Evolutionary conservation across 257 asterid genomes (phyloP).

Genomic region (Solanum bulbocastanum): DNA sequence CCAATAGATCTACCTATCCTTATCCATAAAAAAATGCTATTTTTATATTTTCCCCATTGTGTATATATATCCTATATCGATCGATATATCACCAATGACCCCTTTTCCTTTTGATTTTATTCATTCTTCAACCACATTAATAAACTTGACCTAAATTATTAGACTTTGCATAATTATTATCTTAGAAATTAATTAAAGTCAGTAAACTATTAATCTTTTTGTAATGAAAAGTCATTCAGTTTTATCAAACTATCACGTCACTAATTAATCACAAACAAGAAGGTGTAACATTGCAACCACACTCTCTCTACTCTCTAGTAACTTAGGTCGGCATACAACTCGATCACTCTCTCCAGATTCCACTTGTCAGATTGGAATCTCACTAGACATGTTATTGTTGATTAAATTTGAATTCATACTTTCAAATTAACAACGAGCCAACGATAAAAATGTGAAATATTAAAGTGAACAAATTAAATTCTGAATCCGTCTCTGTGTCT

Average conservation of each 20-base stretch:
- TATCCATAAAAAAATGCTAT: neutral
- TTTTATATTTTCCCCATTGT: neutral
- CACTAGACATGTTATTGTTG: neutral
- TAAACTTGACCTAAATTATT: neutral
- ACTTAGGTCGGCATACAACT: neutral
- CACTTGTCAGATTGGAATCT: neutral
- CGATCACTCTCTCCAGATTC: neutral
- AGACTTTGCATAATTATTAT: neutral
- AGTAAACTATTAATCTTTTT: neutral
- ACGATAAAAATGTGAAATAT: neutral
- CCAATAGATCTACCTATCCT: neutral
- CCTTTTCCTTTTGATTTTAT: neutral
- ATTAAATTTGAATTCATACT: neutral
- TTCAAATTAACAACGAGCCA: neutral
- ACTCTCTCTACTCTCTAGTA: neutral
- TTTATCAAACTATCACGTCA: neutral
- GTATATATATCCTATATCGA: neutral
- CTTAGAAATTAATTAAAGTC: neutral
- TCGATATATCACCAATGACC: neutral
- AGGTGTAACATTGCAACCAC: neutral
- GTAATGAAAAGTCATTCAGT: neutral
- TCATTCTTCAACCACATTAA: neutral
- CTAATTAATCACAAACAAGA: neutral
- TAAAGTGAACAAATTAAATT: neutral
- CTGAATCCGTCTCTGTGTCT: neutral